Base-by-base conservation (phyloP, 1,139 yeast genomes). In the Lodderomyces margitis region DNA sequence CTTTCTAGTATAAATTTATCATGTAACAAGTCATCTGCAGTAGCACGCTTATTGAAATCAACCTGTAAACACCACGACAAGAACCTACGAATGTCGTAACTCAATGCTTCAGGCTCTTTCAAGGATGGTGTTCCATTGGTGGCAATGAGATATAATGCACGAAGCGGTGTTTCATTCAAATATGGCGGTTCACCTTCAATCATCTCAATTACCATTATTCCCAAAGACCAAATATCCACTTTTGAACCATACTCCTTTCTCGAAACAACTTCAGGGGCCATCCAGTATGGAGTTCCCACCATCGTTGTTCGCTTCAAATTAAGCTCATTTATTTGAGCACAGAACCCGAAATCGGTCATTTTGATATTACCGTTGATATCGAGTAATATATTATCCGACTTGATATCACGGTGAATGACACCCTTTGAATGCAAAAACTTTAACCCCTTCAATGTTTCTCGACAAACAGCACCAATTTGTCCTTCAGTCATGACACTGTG, bases 261-360 rank as follows among this genome's bases (percentile, higher is more conserved):
- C 8, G 89, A 81, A 16, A 92, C 96, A 44, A 92, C 96, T 64
- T 92, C 98, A 2, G 98, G 98, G 0, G 98, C 98, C 98, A 92
- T 92, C 98, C 98, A 92, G 62, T 92, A 92, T 4, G 98, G 98
- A 0, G 98, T 92, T n/a, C 98, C 98, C 15, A 92, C 98, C 95
- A 92, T 87, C 2, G 98, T 92, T 6, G 95, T 89, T 62, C 98
- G 80, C 64, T 91, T 91, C 48, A 84, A 67, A 46, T 87, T 84
- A 39, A 79, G 72, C 56, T 91, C 98, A 52, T 86, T 91, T 53
- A 92, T 86, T 62, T 91, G 97, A 0, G 98, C 98, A 70, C 98
- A 92, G 67, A 91, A 86, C 1, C 95, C 95, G 62, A 84, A 84
- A 64, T 84, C 92, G 0, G 94, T 92, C 64, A 92, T 74, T 66